A percentile compares a stretch with the other conserved stretches of the same genome.
Evolutionary conservation across 2,329 filamentous ascomycete genomes (phyloP).

Genomic region (Chrysoporthe puriensis): DNA sequence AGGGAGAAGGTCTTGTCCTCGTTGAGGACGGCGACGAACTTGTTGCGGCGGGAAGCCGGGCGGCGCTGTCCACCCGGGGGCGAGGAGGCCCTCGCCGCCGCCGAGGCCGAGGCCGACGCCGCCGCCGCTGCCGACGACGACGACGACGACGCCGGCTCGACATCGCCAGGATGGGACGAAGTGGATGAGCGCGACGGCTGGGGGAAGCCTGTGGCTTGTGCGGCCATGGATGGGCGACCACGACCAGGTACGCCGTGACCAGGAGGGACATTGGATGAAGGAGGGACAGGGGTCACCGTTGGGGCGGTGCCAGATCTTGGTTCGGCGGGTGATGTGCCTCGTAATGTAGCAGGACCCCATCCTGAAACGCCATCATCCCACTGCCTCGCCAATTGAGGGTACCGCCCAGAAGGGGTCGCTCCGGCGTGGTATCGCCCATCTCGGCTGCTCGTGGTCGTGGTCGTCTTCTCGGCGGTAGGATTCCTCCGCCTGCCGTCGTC

Average conservation of each 20-base stretch:
- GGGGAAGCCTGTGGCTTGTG: constrained; percentile 25
- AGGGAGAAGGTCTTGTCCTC: constrained; percentile 62
- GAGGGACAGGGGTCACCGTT: constrained; percentile 43
- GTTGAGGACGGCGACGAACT: constrained; percentile 54
- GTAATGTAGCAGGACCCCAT: constrained; percentile 43
- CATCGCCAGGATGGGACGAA: constrained; percentile 30
- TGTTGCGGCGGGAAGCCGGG: constrained; percentile 45
- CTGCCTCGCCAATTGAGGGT: constrained; percentile 30
- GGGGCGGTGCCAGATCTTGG: constrained; percentile 35
- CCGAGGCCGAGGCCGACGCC: too few relatives aligned
- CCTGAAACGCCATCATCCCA: constrained; percentile 49
- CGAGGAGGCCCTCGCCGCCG: constrained; percentile 21
- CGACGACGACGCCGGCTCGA: constrained; percentile 33
- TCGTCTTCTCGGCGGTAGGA: constrained; percentile 15
- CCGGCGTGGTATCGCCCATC: constrained; percentile 13
- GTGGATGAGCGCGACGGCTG: constrained; percentile 23
- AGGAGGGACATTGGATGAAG: constrained; percentile 43
- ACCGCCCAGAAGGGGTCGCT: constrained; percentile 31
- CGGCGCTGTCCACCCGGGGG: constrained; percentile 35
- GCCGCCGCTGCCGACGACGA: too few relatives aligned
- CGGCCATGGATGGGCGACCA: constrained; percentile 21
- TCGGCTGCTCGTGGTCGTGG: not conserved
- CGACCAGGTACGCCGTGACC: constrained; percentile 42
- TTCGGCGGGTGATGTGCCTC: constrained; percentile 37
- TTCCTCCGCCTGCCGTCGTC: constrained; percentile 19